Base-by-base conservation (phyloP, 2,329 filamentous ascomycete species). In the Didymella pomorum region DNA sequence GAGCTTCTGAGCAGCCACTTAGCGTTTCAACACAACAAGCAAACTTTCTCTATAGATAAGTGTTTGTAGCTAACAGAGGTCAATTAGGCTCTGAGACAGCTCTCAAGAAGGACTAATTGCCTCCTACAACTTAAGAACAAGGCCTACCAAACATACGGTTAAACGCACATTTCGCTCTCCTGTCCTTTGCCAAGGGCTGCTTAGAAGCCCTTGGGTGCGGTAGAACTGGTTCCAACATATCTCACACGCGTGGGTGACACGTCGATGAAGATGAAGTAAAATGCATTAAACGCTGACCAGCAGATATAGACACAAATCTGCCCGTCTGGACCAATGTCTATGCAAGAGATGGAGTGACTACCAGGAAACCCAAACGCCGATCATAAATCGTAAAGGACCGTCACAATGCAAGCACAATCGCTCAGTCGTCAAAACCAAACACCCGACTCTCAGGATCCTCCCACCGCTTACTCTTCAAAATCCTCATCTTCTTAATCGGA, bases 381-480 rank as follows among this genome's bases (percentile, higher is more conserved):
- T 58, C 56, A 42, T 58, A n/a, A 54, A 33, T 58, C 56, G 31
- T 58, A 23, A 50, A 6, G 16, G 23, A 23, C 25, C 21, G 25
- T 23, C 35, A 20, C n/a, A 57, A 42, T 14, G 1, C 42, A 14
- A 26, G 21, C 5, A 1, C 37, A 25, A 10, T 9, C 29, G 11
- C 39, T 60, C 58, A 60, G 31, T 54, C 52, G 16, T 60, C 53
- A 12, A 52, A 14, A 7, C 53, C 48, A 21, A 60, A 56, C 6
- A 46, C n/a, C 31, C 53, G 46, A 20, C 52, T 56, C 58, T 74
- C 73, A 4, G 72, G 75, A 62, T 76, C 73, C 48, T 79, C 76
- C 80, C 80, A 83, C 71, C 76, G 80, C 71, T 79, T 80, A 50
- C 76, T 74, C 74, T 83, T 83, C 31, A 83, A 64, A 49, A 81